Conservation (phyloP, 2,329 filamentous ascomycete species). For the Aspergillus japonicus region DNA sequence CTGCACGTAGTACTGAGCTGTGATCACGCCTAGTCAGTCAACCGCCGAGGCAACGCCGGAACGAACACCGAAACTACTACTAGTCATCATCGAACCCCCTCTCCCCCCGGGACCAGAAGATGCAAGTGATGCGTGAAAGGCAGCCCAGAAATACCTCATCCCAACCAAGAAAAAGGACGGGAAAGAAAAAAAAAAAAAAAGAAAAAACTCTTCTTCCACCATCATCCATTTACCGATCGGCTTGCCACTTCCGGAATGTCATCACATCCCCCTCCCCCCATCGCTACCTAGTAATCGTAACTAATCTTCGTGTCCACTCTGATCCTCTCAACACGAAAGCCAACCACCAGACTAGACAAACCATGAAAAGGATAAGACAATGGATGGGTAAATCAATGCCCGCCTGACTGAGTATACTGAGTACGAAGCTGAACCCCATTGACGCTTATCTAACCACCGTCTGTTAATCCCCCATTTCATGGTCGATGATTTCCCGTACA, state of each 20-base stretch:
- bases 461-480: not conserved
- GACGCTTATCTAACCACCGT: not conserved
- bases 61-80: constrained; percentile 3
- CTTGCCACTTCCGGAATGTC: constrained; percentile 21
- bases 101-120: too few relatives aligned
- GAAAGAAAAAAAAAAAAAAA: constrained; percentile 12
- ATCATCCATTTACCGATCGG: constrained; percentile 16
- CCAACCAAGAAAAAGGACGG: not conserved
- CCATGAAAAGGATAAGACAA: not conserved
- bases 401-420: not conserved
- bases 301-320: not conserved
- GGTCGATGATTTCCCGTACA: not conserved
- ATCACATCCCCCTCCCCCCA: constrained; percentile 2
- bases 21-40: too few relatives aligned
- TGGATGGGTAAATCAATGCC: not conserved
- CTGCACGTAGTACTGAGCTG: too few relatives aligned
- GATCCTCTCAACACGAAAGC: not conserved
- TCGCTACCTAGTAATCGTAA: not conserved
- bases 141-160: not conserved
- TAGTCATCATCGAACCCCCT: too few relatives aligned
- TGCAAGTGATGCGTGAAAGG: not conserved
- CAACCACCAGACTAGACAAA: not conserved
- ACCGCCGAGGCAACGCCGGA: not conserved
- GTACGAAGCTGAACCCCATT: not conserved
- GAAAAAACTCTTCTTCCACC: constrained; percentile 7